Percentiles rank a stretch among this genome's conserved stretches.
phyloP scores from a whole-genome alignment of 129 eudicot genomes.

The Escallonia rubra region DNA sequence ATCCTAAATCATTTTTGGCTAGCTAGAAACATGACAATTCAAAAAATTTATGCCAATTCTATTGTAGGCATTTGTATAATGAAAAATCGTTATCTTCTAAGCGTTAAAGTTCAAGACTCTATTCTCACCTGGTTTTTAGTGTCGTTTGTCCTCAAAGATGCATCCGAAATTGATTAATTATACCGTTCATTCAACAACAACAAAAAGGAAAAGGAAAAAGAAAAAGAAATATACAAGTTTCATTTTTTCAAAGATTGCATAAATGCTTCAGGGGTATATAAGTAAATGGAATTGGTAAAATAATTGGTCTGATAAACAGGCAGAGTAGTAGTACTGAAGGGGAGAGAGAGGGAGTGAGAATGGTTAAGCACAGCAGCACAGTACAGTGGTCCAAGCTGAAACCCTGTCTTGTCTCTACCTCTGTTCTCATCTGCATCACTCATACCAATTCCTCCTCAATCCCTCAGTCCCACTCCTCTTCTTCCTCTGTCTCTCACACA shows the following conservation, averaged over 20 bases:
- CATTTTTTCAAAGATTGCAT: neutral
- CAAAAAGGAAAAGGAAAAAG: neutral
- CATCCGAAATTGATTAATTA: neutral
- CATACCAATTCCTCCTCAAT: slow-evolving; percentile 11
- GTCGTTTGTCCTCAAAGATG: no score
- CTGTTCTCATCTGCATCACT: slow-evolving; percentile 38
- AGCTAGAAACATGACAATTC: no score
- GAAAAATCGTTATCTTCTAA: no score
- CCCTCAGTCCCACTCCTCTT: slow-evolving; percentile 16
- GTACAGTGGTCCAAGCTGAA: slow-evolving; percentile 54
- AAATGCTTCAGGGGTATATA: slow-evolving; percentile 4
- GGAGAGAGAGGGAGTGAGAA: neutral
- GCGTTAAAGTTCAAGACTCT: no score
- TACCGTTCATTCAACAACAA: no score
- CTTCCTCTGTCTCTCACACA: slow-evolving; percentile 12
- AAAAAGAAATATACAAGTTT: neutral
- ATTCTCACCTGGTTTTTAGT: no score
- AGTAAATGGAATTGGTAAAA: slow-evolving; percentile 15
- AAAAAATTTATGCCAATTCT: no score
- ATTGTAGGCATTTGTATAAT: no score
- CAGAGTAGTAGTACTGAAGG: neutral
- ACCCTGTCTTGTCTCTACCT: slow-evolving; percentile 33
- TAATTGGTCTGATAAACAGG: slow-evolving; percentile 25
- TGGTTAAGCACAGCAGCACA: slow-evolving; percentile 1
- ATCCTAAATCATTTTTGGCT: no score